Evolutionary conservation across 164 flowering plant species (phyloP).

Genomic region (Hamamelis virginiana): DNA sequence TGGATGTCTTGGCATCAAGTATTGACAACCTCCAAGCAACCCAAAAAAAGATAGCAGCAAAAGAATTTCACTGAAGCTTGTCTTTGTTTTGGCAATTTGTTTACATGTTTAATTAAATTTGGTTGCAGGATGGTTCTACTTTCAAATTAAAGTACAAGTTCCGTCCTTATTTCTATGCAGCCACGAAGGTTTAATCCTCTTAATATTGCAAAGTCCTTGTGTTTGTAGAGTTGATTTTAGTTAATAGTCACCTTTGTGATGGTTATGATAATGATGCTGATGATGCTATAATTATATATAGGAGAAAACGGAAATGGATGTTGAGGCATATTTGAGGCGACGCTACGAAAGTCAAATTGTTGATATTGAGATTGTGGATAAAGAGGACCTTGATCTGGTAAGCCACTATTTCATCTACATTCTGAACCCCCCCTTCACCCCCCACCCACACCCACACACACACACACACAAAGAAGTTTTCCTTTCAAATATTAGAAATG

Average conservation of each 20-base stretch:
- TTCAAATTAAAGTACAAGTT: conserved; percentile 77
- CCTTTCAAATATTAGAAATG: no score
- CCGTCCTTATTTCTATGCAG: conserved; percentile 71
- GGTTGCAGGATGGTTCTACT: conserved; percentile 58
- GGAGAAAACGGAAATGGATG: conserved; percentile 83
- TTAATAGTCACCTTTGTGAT: neutral
- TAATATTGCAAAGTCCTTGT: neutral
- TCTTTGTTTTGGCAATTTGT: neutral
- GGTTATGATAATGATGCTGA: neutral
- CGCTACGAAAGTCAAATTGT: conserved; percentile 80
- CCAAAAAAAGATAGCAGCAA: neutral
- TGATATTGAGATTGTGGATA: conserved; percentile 68
- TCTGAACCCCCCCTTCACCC: neutral
- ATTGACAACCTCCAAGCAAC: neutral
- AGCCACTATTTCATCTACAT: conserved; percentile 10
- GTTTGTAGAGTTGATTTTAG: neutral
- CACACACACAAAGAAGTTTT: no score
- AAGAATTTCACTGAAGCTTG: neutral
- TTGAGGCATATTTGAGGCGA: conserved; percentile 76
- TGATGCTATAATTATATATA: conserved; percentile 18
- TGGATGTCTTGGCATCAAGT: neutral
- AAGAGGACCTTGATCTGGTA: conserved; percentile 90
- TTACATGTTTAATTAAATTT: neutral
- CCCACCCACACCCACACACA: no score
- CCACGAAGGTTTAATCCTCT: conserved; percentile 46